These are phyloP conservation scores for Rhizophora mangle DNA, from an alignment of 345 rosid species.

Conservation along the genomic window DNA sequence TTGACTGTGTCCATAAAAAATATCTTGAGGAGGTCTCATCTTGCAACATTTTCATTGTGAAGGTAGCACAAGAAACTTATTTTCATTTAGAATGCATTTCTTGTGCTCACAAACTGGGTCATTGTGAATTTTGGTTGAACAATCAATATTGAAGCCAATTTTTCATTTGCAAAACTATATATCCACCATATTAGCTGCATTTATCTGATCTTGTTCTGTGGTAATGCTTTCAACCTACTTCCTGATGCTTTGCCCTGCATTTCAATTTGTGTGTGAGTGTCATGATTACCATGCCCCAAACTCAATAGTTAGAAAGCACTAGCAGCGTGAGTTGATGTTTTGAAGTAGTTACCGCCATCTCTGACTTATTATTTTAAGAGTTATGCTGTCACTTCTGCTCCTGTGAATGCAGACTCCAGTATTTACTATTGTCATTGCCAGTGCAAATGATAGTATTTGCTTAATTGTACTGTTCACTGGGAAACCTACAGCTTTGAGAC, in stretches of 20 bases:
- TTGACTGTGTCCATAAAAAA: constrained; percentile 77
- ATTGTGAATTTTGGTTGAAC: background rate
- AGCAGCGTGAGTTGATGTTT: background rate
- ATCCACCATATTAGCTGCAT: background rate
- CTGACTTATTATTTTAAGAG: background rate
- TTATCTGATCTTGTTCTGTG: background rate
- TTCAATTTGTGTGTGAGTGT: background rate
- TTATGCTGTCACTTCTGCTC: background rate
- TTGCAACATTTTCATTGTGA: constrained; percentile 87
- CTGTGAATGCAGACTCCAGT: background rate
- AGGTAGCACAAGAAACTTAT: constrained; percentile 34
- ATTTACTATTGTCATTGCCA: no score
- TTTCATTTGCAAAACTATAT: background rate
- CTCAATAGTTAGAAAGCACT: background rate
- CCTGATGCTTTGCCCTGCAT: background rate
- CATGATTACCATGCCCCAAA: background rate
- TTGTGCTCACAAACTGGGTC: constrained; percentile 1
- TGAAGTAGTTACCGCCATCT: no score
- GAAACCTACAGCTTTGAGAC: background rate
- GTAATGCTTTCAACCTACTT: background rate
- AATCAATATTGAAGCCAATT: no score
- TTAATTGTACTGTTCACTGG: no score
- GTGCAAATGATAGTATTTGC: no score
- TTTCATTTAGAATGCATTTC: background rate
- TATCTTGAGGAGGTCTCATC: constrained; percentile 91